Base-by-base conservation (phyloP, 2,329 filamentous ascomycete genomes). In the Colletotrichum tofieldiae region DNA sequence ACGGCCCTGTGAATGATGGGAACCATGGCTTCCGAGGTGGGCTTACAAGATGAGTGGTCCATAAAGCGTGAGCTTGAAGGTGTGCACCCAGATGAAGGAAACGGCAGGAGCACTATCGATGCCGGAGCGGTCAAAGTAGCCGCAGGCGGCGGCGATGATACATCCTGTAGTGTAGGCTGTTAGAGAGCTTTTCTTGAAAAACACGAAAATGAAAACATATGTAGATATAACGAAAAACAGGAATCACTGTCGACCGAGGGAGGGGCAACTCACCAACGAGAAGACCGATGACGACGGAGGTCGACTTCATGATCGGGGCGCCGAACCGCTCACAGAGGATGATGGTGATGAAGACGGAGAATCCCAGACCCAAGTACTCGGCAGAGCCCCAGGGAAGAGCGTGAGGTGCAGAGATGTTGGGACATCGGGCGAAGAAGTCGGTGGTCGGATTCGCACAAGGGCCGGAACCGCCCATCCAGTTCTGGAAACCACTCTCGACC, bases 281-380 rank as follows among this genome's bases (percentile, higher is more conserved):
- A 6, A 95, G 86, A 18, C 94, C 93, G 67, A 94, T 86, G 52
- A 95, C 90, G 41, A 96, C 93, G 39, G 92, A 91, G 9, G 90
- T 93, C 2, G 91, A 93, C 79, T 95, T 95, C 93, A 96, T 95
- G 75, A 96, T 93, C 0, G 94, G 94, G 0, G 93, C 89, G 1
- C 94, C 94, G 76, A 95, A 95, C 14, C 93, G 89, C 81, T 96
- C 94, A 79, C 93, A 94, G 16, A 96, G 79, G 72, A 96, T 92
- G 78, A 96, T 96, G 37, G 92, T 93, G 55, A 93, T 76, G 78
- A 96, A 96, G 45, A 95, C 94, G 55, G 90, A 90, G 83, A 96
- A 95, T 0, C 94, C 94, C 2, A 96, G 88, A 16, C 87, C 94
- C 6, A 96, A 89, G 75, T 93, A 94, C 81, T 96, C 92, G 1